A percentile compares a stretch with the other conserved stretches of the same genome.
Conservation (phyloP, 768 basidiomycete genomes). For the Lactarius hengduanensis region DNA sequence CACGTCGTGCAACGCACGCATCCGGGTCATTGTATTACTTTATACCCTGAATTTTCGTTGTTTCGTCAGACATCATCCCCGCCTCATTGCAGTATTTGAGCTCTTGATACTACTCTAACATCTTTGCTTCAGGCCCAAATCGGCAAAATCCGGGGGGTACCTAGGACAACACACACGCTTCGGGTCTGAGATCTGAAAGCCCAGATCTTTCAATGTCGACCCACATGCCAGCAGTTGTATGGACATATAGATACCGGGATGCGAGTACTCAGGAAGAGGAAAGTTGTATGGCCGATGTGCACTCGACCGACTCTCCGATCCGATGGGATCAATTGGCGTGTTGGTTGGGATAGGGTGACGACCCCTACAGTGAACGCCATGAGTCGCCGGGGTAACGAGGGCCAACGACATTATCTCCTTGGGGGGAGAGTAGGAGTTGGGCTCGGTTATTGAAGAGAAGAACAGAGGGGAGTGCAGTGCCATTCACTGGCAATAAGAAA, state of each 20-base stretch:
- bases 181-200: background rate
- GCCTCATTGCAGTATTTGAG: background rate
- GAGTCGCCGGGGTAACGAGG: background rate
- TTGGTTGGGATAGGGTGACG: background rate
- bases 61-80: background rate
- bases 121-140: too few species aligned
- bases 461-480: too few species aligned
- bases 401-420: background rate
- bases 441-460: too few species aligned
- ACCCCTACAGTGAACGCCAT: background rate
- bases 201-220: background rate
- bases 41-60: background rate
- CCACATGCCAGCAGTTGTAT: too few species aligned
- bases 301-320: too few species aligned
- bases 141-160: too few species aligned
- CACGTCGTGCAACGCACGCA: background rate
- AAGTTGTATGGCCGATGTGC: background rate
- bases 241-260: background rate
- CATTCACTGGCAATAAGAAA: too few species aligned
- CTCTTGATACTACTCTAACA: too few species aligned
- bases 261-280: background rate
- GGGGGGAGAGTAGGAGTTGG: background rate
- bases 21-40: background rate
- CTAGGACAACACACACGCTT: background rate
- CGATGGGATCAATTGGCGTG: background rate